Conservation (phyloP, 805 yeast genomes). For the Starmerella powellii region DNA sequence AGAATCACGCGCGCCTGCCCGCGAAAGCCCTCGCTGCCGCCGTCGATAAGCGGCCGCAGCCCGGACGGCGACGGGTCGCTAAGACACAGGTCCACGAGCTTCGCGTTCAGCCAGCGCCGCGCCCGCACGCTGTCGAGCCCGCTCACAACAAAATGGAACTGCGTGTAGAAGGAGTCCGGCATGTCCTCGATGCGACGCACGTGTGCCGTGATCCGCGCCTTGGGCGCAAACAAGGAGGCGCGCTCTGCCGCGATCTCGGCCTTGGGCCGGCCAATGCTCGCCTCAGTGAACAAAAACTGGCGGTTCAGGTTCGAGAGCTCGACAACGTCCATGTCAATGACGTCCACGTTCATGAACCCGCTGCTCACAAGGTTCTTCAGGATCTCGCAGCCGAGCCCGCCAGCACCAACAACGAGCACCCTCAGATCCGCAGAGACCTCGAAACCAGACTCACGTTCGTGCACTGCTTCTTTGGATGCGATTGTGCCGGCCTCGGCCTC, state of each 20-base stretch:
- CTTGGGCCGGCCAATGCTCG: slow-evolving; percentile 54
- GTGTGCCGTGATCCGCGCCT: slow-evolving; percentile 33
- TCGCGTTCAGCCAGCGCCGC: slow-evolving; percentile 74
- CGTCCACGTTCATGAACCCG: slow-evolving; percentile 54
- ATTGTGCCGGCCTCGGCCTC: too few species aligned
- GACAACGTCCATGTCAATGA: slow-evolving; percentile 75
- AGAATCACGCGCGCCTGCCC: slow-evolving; percentile 83
- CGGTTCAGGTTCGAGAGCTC: slow-evolving; percentile 66
- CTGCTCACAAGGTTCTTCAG: slow-evolving; percentile 55
- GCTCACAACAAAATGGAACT: slow-evolving; percentile 63
- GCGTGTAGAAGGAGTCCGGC: slow-evolving; percentile 47
- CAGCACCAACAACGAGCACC: slow-evolving; percentile 50
- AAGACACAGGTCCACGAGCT: slow-evolving; percentile 48
- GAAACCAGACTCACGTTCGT: too few species aligned
- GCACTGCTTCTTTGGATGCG: too few species aligned
- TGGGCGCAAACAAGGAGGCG: slow-evolving; percentile 28
- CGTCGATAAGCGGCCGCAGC: slow-evolving; percentile 67
- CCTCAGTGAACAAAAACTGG: slow-evolving; percentile 53
- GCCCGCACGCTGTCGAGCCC: slow-evolving; percentile 88
- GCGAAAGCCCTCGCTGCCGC: slow-evolving; percentile 89
- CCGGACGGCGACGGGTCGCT: slow-evolving; percentile 38
- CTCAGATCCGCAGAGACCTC: slow-evolving; percentile 6
- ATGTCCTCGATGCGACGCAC: slow-evolving; percentile 56
- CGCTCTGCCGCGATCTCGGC: slow-evolving; percentile 53
- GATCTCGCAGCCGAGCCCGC: slow-evolving; percentile 76